Evolutionary conservation across 2,329 filamentous ascomycete species (phyloP).

Genomic region (Mycosphaerella sp.): DNA sequence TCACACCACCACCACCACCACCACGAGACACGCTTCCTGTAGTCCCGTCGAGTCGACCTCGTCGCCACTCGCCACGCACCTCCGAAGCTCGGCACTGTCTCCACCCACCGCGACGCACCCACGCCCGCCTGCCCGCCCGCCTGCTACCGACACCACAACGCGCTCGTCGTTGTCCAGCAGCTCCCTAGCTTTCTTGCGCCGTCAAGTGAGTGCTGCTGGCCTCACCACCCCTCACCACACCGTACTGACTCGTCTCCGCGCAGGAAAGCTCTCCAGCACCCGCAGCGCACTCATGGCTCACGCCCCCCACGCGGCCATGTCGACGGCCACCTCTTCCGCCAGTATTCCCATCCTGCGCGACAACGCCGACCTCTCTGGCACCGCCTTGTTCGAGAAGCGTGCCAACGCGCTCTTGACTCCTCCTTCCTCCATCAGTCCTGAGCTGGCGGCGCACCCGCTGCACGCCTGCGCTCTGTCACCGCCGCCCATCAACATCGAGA

Average conservation of each 20-base stretch:
- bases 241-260: slow-evolving; percentile 1
- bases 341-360: slow-evolving; percentile 28
- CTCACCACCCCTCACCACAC: slow-evolving; percentile 14
- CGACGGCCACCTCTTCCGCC: slow-evolving; percentile 32
- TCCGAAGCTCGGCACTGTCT: slow-evolving; percentile 8
- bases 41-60: neutral
- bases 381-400: slow-evolving; percentile 29
- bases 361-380: slow-evolving; percentile 22
- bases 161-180: slow-evolving; percentile 12
- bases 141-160: slow-evolving; percentile 14
- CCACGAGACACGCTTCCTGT: neutral
- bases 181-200: slow-evolving; percentile 29
- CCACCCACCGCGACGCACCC: slow-evolving; percentile 3
- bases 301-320: slow-evolving; percentile 31
- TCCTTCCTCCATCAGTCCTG: slow-evolving; percentile 90
- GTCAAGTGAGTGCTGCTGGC: slow-evolving; percentile 32
- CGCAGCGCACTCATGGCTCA: slow-evolving; percentile 30
- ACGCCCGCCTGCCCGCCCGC: slow-evolving; percentile 11
- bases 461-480: slow-evolving; percentile 49
- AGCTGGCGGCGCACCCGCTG: slow-evolving; percentile 72
- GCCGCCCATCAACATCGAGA: slow-evolving; percentile 58
- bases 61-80: neutral
- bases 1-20: neutral
- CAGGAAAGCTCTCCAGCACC: slow-evolving; percentile 33
- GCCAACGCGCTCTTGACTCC: slow-evolving; percentile 68